Evolutionary conservation across 73 alveolate species (phyloP).

Genomic region (Diophrys appendiculata): DNA sequence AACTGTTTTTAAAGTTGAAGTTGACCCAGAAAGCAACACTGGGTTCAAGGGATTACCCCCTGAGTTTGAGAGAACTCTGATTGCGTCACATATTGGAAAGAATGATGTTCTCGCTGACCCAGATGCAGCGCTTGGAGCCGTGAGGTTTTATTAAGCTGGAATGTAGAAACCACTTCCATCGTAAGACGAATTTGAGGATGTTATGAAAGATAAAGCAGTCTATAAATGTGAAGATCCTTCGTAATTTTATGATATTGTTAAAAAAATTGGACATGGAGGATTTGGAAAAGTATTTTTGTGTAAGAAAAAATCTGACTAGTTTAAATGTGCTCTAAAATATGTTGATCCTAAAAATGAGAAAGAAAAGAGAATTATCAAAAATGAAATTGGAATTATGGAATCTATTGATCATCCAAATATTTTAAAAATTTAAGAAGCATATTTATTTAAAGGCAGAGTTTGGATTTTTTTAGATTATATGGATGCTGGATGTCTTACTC

Average conservation of each 20-base stretch:
- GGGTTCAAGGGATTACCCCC: slow-evolving; percentile 11
- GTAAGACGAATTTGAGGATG: not conserved
- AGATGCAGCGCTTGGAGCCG: not conserved
- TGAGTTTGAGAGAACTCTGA: not conserved
- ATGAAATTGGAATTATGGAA: slow-evolving; percentile 48
- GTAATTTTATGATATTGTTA: not conserved
- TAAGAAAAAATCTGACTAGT: not conserved
- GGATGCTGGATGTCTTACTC: slow-evolving; percentile 53
- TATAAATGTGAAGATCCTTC: slow-evolving; percentile 4
- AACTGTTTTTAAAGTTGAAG: not conserved
- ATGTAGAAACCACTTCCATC: slow-evolving; percentile 8
- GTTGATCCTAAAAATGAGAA: slow-evolving; percentile 1
- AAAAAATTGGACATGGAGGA: slow-evolving; percentile 11
- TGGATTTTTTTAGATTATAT: slow-evolving; percentile 39
- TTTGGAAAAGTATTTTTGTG: slow-evolving; percentile 14
- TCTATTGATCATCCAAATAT: slow-evolving; percentile 29
- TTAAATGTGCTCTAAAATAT: slow-evolving; percentile 4
- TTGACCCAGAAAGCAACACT: not conserved
- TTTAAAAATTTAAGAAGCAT: slow-evolving; percentile 30
- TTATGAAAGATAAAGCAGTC: not conserved
- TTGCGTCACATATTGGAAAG: not conserved
- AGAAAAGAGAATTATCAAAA: slow-evolving; percentile 13
- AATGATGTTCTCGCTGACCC: slow-evolving; percentile 1
- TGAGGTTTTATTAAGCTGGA: not conserved
- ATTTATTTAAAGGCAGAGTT: slow-evolving; percentile 31